Base-by-base conservation (phyloP, 1,284 basidiomycete species). In the Cutaneotrichosporon sp. region DNA sequence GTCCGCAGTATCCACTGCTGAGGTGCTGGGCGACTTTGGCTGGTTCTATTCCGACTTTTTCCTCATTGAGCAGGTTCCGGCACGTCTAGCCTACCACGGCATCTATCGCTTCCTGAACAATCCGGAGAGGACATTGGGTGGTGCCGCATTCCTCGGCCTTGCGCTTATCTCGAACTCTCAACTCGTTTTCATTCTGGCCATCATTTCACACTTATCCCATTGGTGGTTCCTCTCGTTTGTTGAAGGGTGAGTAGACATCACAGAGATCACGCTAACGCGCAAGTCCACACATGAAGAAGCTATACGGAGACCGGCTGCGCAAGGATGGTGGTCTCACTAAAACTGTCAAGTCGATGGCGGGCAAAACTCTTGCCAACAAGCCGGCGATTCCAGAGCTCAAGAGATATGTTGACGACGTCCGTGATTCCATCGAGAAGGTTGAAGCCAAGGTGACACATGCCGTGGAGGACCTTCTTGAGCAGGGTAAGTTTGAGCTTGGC, bases 11-110 rank as follows among this genome's bases (percentile, higher is more conserved):
- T 91, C 92, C 56, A 90, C 86, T 1, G 97, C 85, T 73, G 87
- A 96, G 67, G 94, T 93, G 15, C 81, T 98, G 0, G 94, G 94
- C 7, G 83, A 88, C 42, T 96, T 96, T 68, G 88, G 92, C 17
- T 97, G 92, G 92, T 91, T 94, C 76, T 97, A 93, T 65, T 90
- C 90, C 20, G 94, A 98, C 75, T 98, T 98, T 76, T 98, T 97
- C 80, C 86, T 97, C 70, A 85, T 90, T 63, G 88, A 91, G 63
- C 76, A 79, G 55, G 94, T 90, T 71, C 91, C 94, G 2, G 78
- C 88, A 1, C 84, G 90, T 60, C 79, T 97, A 8, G 90, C 93
- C 58, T 97, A 97, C 72, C 94, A 90, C 46, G 94, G 94, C 30
- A 97, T 98, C 65, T 97, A 93, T 76, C 83, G 90, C 82, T 94